Evolutionary conservation across 148 eudicot genomes (phyloP), one percentile per base, ranked within the genome.

Genomic region (Vaccinium corymbosum): DNA sequence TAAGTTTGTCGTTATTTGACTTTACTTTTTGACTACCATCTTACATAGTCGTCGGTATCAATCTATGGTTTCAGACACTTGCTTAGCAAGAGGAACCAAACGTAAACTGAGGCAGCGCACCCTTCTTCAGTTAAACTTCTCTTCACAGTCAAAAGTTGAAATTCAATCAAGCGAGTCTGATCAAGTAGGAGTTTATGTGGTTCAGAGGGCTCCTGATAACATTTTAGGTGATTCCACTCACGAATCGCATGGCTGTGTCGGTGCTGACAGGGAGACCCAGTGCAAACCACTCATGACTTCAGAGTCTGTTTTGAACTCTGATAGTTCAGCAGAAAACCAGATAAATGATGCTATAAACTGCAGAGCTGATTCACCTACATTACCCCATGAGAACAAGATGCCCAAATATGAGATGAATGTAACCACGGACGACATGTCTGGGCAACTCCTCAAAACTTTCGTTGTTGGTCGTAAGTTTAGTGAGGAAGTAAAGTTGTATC

Each of bases 401-500:
- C 73, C 73, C 38, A 68, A 68, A 68, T 27, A 29, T 27, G 73
- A 25, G 38, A 68, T 11, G 73, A 29, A 12, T 68, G 42, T 27
- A 68, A 68, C 73, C 27, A 68, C 13, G 38, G 73, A 68, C 38
- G 0, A 68, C 38, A 68, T 68, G 38, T 68, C 73, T 12, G 73
- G 73, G 35, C 38, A 25, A 4, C 73, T 68, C 7, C 73, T 68
- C 73, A 68, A 84, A 72, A 95, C 98, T 14, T 92, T 87, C 89
- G 91, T 95, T 84, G 98, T 95, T 85, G 98, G 98, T 55, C 96
- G 94, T 78, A 90, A 84, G 86, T 93, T 89, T 86, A 88, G 88
- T 81, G 92, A 92, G 62, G 87, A 84, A 75, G 84, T 81, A 48
- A 93, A 90, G 84, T 87, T 93, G 76, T 82, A 82, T 81, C 81